Evolutionary conservation across 495 filamentous ascomycete species (phyloP).

Genomic region (Annulohypoxylon bovei): DNA sequence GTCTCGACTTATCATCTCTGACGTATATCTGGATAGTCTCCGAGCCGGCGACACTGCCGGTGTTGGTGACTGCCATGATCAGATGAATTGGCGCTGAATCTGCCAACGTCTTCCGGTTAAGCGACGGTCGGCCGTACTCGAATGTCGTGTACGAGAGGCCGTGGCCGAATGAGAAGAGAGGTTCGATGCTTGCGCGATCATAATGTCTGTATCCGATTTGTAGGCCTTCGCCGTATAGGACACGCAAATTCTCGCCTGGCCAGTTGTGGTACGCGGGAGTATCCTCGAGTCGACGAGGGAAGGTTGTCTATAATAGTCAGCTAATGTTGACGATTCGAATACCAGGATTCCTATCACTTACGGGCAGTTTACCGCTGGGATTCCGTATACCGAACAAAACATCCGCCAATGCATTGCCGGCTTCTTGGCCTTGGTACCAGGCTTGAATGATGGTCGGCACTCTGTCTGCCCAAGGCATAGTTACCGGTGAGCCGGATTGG

Average conservation of each 20-base stretch:
- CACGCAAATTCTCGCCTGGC: slow-evolving; percentile 79
- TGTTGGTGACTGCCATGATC: slow-evolving; percentile 74
- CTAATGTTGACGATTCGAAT: neutral
- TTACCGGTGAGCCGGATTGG: slow-evolving; percentile 84
- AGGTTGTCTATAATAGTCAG: slow-evolving; percentile 62
- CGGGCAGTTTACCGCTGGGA: slow-evolving; percentile 87
- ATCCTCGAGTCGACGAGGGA: slow-evolving; percentile 78
- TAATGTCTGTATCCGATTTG: slow-evolving; percentile 88
- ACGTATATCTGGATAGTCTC: slow-evolving; percentile 87
- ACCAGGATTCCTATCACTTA: slow-evolving; percentile 31
- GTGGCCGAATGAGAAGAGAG: slow-evolving; percentile 83
- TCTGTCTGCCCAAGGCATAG: slow-evolving; percentile 81
- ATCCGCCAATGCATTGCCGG: slow-evolving; percentile 85
- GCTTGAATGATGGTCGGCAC: slow-evolving; percentile 77
- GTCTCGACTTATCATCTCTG: slow-evolving; percentile 59
- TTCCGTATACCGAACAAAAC: slow-evolving; percentile 86
- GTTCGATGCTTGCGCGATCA: slow-evolving; percentile 71
- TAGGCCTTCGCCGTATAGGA: slow-evolving; percentile 84
- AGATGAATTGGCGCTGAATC: slow-evolving; percentile 66
- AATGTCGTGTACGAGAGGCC: slow-evolving; percentile 86
- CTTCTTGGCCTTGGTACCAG: slow-evolving; percentile 89
- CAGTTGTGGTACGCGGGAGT: slow-evolving; percentile 87
- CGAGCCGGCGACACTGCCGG: slow-evolving; percentile 69
- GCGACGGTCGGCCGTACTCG: slow-evolving; percentile 68
- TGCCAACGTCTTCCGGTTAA: slow-evolving; percentile 59